Base-by-base conservation (phyloP, 306 rosid species). In the Vigna nakashimae region DNA sequence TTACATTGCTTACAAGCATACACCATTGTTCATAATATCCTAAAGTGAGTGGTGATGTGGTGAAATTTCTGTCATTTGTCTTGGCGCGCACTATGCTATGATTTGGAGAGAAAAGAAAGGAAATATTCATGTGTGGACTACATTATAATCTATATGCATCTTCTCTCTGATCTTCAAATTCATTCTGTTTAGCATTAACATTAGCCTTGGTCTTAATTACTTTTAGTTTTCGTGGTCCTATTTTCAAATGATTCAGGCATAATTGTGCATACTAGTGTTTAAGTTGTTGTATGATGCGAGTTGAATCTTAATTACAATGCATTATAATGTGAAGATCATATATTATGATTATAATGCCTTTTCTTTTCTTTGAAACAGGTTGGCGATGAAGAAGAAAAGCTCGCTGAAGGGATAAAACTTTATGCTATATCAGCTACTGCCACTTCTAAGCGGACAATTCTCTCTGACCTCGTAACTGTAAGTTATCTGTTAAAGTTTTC, bases 341-440 rank as follows among this genome's bases (percentile, higher is more conserved):
- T 64, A 62, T 60, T 22, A 34, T 59, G 32, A 73, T 65, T 13
- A 52, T 71, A 45, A 67, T 48, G 13, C 68, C 65, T 82, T 74
- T 17, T 30, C 42, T 62, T 79, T 42, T 43, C 38, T 67, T 79
- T 42, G 32, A 43, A 74, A 56, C 76, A 95, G 99, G 99, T 95
- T 85, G 99, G 99, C 0, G 99, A 92, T 30, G 88, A 87, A 80
- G 97, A 95, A 4, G 99, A 95, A 80, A 95, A 95, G 79, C 98
- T 95, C 77, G 99, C 99, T 26, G 98, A 91, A 88, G 99, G 99
- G 73, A 95, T 95, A 88, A 95, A 91, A 82, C 98, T 95, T 51
- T 82, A 82, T 80, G 99, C 98, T 59, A n/a, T 95, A 85, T 79
- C 92, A 81, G 80, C 99, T 50, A 95, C 98, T 56, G 59, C 91